Evolutionary conservation across 495 filamentous ascomycete genomes (phyloP), one percentile per base, ranked within the genome.

Genomic region (Daldinia grandis): DNA sequence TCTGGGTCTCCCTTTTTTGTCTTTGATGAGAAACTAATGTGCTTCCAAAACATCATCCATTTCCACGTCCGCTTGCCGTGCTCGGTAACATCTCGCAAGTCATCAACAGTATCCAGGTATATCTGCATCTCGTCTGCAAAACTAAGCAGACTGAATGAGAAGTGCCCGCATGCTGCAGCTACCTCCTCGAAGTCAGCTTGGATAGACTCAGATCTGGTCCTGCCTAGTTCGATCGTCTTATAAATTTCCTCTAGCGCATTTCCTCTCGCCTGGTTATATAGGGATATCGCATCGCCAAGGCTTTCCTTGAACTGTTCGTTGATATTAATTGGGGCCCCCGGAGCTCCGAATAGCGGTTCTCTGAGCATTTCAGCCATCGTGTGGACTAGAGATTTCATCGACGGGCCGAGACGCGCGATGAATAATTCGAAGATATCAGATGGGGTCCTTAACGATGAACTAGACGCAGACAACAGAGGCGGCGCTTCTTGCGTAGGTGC

Each of bases 101-200:
- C 91, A 69, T 97, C 93, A 19, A 99, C 75, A 19, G 96, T 89
- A 42, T 91, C 84, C n/a, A 99, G 78, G 67, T 95, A 92, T 10
- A 84, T 87, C 62, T 92, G 86, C 83, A 97, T 90, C 75, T 97
- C 93, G 74, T 97, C 91, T 0, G 93, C 94, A 78, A 98, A 93
- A 68, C 93, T 90, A 62, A 94, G 85, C 27, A 99, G 82, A 19
- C 92, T 94, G 73, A 93, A 97, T 74, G 90, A 92, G 76, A 98
- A 99, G 75, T 98, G 93, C 3, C 95, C 94, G 74, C 95, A 99
- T 49, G 93, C 95, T 5, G 95, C 95, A 31, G 94, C 93, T 8
- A 98, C 93, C 78, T 99, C 95, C 77, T 99, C 95, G 55, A 97
- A 91, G 75, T 97, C 95, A 5, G 95, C 95, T 66, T 95, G 91